Evolutionary conservation across 2,329 filamentous ascomycete genomes (phyloP).

Genomic region (Verticillium isaacii): DNA sequence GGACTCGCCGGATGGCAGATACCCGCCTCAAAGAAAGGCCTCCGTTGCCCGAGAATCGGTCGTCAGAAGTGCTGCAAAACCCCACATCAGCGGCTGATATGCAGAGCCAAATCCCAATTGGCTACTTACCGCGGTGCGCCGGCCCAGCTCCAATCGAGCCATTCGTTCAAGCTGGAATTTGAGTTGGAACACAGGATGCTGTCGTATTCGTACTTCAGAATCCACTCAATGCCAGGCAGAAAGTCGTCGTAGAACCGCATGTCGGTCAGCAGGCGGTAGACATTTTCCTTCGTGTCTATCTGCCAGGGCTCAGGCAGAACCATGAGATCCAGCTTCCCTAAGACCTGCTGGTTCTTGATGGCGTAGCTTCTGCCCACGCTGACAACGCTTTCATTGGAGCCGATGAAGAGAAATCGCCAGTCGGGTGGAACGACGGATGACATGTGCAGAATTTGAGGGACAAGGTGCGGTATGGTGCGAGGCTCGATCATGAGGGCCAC

Average conservation of each 20-base stretch:
- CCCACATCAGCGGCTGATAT: not conserved
- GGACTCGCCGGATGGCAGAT: conserved; percentile 41
- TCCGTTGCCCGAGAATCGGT: conserved; percentile 46
- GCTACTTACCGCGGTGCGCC: conserved; percentile 41
- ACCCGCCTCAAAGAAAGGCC: conserved; percentile 50
- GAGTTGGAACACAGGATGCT: conserved; percentile 53
- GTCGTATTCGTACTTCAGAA: conserved; percentile 51
- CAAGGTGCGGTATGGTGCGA: conserved; percentile 40
- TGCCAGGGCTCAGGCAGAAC: conserved; percentile 42
- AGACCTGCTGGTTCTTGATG: conserved; percentile 41
- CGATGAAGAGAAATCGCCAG: conserved; percentile 52
- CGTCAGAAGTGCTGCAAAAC: conserved; percentile 26
- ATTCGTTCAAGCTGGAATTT: conserved; percentile 44
- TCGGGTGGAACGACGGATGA: conserved; percentile 48
- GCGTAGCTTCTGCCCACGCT: conserved; percentile 39
- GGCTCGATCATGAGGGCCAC: conserved; percentile 48
- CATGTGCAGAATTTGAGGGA: conserved; percentile 47
- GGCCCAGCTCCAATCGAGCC: conserved; percentile 50
- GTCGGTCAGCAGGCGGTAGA: conserved; percentile 44
- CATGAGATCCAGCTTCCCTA: conserved; percentile 47
- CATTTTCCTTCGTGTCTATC: conserved; percentile 40
- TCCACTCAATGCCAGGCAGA: conserved; percentile 45
- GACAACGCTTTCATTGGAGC: conserved; percentile 41
- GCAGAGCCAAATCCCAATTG: not conserved
- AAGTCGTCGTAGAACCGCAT: conserved; percentile 48